These are phyloP conservation scores for Camelina laxa DNA, from an alignment of 345 rosid species.

Conservation along the genomic window DNA sequence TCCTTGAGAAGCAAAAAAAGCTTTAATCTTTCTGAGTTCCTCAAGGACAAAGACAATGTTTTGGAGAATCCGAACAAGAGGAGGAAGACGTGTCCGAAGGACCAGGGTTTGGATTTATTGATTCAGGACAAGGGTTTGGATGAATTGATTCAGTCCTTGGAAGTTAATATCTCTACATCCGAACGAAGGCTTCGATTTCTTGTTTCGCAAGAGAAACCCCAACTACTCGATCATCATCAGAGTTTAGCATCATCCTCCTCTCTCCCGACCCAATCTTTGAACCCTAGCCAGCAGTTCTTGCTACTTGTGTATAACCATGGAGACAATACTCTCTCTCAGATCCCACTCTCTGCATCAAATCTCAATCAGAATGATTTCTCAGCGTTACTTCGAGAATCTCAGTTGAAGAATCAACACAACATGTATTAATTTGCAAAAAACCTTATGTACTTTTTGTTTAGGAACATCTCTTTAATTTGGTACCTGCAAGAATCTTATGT, in stretches of 20 bases:
- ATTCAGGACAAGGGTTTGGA: too few relatives aligned
- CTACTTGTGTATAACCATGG: constrained; percentile 10
- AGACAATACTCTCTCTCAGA: constrained; percentile 6
- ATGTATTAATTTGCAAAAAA: too few relatives aligned
- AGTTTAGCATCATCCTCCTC: neutral
- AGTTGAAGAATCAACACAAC: neutral
- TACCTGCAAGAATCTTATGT: too few relatives aligned
- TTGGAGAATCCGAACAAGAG: neutral
- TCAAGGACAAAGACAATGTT: neutral
- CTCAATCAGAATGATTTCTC: neutral
- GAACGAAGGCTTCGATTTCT: constrained; percentile 6
- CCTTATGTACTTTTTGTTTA: too few relatives aligned
- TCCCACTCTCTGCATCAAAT: constrained; percentile 18
- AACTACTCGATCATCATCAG: neutral
- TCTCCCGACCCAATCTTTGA: neutral
- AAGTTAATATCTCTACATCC: neutral
- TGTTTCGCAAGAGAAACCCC: neutral
- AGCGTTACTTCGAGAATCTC: neutral
- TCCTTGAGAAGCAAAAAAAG: constrained; percentile 10
- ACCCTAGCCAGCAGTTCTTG: constrained; percentile 31
- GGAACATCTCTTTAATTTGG: too few relatives aligned
- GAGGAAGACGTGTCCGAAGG: neutral
- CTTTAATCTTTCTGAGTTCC: neutral
- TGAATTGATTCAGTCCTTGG: neutral
- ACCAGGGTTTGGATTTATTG: too few relatives aligned